Percentiles rank a stretch among this genome's conserved stretches.
phyloP scores from a whole-genome alignment of 257 asterid species.

The Handroanthus guayacan region DNA sequence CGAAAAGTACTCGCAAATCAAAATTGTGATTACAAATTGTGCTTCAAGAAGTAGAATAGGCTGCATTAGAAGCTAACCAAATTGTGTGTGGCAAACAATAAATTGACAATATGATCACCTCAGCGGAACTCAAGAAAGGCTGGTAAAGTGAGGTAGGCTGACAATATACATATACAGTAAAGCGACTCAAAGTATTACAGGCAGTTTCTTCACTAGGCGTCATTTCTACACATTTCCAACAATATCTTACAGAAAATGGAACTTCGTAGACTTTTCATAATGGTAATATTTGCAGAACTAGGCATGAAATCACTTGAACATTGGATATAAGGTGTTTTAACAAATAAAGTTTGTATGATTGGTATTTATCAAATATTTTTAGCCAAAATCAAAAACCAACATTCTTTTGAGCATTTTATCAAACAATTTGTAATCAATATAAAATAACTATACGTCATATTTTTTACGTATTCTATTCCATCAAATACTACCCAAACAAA shows the following conservation, averaged over 20 bases:
- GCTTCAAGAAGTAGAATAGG: neutral
- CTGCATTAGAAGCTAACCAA: constrained; percentile 25
- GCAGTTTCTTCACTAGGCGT: neutral
- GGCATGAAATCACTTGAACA: neutral
- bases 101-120: neutral
- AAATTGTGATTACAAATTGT: constrained; percentile 11
- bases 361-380: no score
- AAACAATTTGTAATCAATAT: no score
- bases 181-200: neutral
- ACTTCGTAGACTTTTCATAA: constrained; percentile 9
- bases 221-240: constrained; percentile 19
- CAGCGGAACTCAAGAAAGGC: neutral
- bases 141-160: neutral
- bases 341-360: no score
- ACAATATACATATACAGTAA: constrained; percentile 2
- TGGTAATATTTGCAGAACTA: neutral
- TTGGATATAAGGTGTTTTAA: neutral
- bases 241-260: constrained; percentile 6
- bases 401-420: no score
- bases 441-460: no score
- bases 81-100: neutral
- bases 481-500: no score
- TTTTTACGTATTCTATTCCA: no score
- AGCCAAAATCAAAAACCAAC: no score
- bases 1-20: constrained; percentile 2